These are phyloP conservation scores for Astrephomene gubernaculifera DNA, from an alignment of 139 green algal species.

Conservation along the genomic window DNA sequence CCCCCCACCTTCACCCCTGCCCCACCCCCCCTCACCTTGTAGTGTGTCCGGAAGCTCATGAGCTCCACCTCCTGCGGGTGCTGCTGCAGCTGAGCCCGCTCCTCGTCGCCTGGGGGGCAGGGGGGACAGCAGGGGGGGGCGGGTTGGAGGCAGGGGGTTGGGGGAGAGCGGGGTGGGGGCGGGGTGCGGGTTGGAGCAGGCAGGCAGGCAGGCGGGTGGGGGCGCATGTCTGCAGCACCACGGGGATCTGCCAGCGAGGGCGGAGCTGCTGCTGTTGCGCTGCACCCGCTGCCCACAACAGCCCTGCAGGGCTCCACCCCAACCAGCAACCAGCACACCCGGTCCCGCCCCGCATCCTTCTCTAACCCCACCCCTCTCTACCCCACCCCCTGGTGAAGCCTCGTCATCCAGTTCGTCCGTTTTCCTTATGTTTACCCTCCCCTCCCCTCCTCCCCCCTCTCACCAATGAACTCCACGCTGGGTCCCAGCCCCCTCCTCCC, in stretches of 20 bases:
- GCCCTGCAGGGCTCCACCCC: too few species aligned
- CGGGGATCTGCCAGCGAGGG: neutral
- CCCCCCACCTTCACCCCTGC: neutral
- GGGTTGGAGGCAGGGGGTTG: neutral
- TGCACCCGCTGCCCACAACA: too few species aligned
- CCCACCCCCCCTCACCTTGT: constrained; percentile 52
- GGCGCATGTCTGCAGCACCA: neutral
- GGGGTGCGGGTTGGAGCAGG: neutral
- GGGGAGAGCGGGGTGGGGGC: neutral
- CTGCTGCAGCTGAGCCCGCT: constrained; percentile 26
- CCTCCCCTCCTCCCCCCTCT: too few species aligned
- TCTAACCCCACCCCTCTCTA: too few species aligned
- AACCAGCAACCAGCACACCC: too few species aligned
- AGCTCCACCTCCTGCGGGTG: constrained; percentile 66
- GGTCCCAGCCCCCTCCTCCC: constrained; percentile 57
- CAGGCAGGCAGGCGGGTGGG: neutral
- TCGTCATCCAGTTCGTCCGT: too few species aligned
- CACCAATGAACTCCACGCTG: constrained; percentile 59
- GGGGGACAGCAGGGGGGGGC: neutral
- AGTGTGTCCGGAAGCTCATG: constrained; percentile 59
- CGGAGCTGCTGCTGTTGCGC: too few species aligned
- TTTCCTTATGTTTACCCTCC: too few species aligned
- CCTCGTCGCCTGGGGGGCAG: neutral
- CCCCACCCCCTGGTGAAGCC: too few species aligned
- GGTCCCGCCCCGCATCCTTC: too few species aligned